Evolutionary conservation across 2,329 filamentous ascomycete genomes (phyloP).

Genomic region (Ophiocordyceps sinensis): DNA sequence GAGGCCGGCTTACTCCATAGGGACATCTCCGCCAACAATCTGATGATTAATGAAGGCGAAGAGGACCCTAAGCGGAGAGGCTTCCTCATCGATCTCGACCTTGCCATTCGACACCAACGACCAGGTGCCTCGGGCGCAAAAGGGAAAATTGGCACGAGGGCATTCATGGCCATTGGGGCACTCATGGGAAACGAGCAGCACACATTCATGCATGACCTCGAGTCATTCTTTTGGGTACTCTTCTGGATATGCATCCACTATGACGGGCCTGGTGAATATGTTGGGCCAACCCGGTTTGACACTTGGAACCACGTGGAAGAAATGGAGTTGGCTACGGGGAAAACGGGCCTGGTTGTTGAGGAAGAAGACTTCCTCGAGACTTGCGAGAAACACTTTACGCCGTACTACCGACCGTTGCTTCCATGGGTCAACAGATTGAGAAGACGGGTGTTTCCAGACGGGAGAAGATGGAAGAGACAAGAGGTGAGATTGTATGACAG

Average conservation of each 20-base stretch:
- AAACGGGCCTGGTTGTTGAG: conserved; percentile 1
- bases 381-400: conserved; percentile 10
- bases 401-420: conserved; percentile 15
- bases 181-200: conserved; percentile 24
- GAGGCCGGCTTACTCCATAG: too few species aligned
- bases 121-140: too few species aligned
- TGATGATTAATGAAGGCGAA: too few species aligned
- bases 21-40: too few species aligned
- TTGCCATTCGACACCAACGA: too few species aligned
- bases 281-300: conserved; percentile 2
- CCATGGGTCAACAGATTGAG: conserved; percentile 17
- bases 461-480: conserved; percentile 9
- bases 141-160: conserved; percentile 19
- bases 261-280: conserved; percentile 1
- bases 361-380: conserved; percentile 11
- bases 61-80: background rate
- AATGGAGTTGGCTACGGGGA: background rate
- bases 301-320: conserved; percentile 6
- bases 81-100: too few species aligned
- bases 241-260: conserved; percentile 1
- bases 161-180: conserved; percentile 16
- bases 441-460: conserved; percentile 15
- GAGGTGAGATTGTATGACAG: too few species aligned
- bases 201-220: conserved; percentile 29
- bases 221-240: conserved; percentile 28